These are phyloP conservation scores for Casuarina cunninghamiana DNA, from an alignment of 306 rosid species.

Conservation along the genomic window DNA sequence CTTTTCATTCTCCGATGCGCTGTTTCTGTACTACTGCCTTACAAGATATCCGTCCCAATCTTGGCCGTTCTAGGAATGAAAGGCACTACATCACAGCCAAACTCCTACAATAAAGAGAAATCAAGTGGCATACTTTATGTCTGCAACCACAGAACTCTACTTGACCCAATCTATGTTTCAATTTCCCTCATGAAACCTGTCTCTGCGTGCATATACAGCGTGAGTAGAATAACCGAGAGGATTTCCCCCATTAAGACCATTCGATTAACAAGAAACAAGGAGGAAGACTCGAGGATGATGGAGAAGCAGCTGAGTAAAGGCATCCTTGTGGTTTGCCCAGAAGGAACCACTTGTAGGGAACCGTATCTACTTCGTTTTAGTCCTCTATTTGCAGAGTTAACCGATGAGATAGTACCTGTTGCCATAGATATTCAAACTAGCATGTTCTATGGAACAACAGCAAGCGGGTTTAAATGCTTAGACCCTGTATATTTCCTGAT, in stretches of 20 bases:
- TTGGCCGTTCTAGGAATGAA: neutral
- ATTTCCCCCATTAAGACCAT: neutral
- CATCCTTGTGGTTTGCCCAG: neutral
- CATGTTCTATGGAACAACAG: constrained; percentile 12
- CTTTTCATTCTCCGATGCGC: neutral
- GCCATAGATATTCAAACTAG: neutral
- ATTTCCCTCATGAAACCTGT: neutral
- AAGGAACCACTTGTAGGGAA: constrained; percentile 7
- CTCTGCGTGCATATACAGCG: neutral
- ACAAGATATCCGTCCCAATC: neutral
- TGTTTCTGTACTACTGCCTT: neutral
- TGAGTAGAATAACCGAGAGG: neutral
- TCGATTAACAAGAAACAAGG: constrained; percentile 6
- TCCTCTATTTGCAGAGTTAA: constrained; percentile 10
- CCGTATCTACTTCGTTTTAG: constrained; percentile 2
- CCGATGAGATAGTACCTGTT: neutral
- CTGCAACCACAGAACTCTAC: constrained; percentile 3
- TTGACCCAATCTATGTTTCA: neutral
- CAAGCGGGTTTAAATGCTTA: neutral
- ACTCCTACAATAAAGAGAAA: neutral
- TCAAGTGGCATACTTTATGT: neutral
- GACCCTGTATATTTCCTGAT: neutral
- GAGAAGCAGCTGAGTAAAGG: neutral
- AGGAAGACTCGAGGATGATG: constrained; percentile 4
- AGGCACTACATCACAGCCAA: neutral